Base-by-base conservation (phyloP, 2,329 filamentous ascomycete species). In the Zalaria sp. region DNA sequence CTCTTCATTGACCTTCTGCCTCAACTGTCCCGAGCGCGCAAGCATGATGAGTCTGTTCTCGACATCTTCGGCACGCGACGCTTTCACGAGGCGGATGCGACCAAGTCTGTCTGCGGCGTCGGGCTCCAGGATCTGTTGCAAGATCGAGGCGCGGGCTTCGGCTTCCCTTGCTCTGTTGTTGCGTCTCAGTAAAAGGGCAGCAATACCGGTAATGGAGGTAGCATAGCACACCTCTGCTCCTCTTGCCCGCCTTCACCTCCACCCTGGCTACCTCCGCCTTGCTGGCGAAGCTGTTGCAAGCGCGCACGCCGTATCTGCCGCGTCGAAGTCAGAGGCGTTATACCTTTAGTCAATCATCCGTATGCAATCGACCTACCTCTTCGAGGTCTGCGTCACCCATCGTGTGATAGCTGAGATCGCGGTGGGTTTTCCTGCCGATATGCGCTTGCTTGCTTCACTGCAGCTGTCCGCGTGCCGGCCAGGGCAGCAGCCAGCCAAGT, bases 21-120 rank as follows among this genome's bases (percentile, higher is more conserved):
- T 72, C 53, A 98, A 69, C 68, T 96, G 91, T 25, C 89, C 88
- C 25, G 80, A 76, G 55, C 87, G 78, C 44, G 91, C 89, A 44
- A 98, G 75, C 78, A 81, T 87, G 62, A 98, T 88, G 43, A 98
- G 75, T 39, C 89, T 68, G 71, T 93, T 88, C 69, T 98, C 91
- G 43, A 98, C 77, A 56, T 95, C 87, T 47, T 73, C 75, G 31
- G 91, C 91, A 55, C 91, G 84, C 53, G 81, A 80, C 60, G 88
- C 86, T 66, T 96, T 96, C 57, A 98, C 91, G 46, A 98, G 79
- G 29, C 89, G 82, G 66, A 98, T 96, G 50, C 91, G 85, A 43
- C 85, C 86, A 1, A 98, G 75, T 9, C 91, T 83, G 66, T 98
- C 91, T 46, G 86, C 83, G 11, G 91, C 91, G 57, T 89, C 86